phyloP scores from a whole-genome alignment of 2,329 filamentous ascomycete species.

The Botrytis pseudocinerea region DNA sequence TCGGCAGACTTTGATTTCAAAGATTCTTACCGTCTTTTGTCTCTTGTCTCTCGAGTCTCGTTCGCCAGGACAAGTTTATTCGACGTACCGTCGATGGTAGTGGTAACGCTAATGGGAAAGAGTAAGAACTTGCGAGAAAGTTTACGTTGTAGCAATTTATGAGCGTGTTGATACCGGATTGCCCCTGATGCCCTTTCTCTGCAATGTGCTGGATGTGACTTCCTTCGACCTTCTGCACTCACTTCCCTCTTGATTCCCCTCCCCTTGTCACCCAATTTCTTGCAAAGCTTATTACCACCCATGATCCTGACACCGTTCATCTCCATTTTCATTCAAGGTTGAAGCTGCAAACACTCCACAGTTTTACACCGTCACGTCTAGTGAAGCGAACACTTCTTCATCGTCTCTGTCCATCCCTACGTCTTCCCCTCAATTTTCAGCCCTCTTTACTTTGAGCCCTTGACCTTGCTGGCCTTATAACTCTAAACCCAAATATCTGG shows the following conservation, averaged over 20 bases:
- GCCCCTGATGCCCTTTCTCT: background rate
- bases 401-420: background rate
- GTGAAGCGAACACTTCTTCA: background rate
- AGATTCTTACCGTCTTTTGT: background rate
- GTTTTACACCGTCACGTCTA: background rate
- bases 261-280: background rate
- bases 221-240: background rate
- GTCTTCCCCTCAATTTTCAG: constrained; percentile 5
- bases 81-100: background rate
- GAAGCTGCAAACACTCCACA: constrained; percentile 1
- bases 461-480: constrained; percentile 19
- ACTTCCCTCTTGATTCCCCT: background rate
- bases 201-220: background rate
- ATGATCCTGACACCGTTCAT: background rate
- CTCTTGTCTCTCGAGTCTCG: background rate
- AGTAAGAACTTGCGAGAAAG: background rate
- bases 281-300: background rate
- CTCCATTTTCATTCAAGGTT: constrained; percentile 3
- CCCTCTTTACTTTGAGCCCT: constrained; percentile 3
- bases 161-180: background rate
- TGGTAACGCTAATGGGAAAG: background rate
- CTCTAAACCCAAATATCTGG: constrained; percentile 12
- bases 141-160: background rate
- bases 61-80: background rate
- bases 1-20: background rate